Evolutionary conservation across 345 rosid species (phyloP).

Genomic region (Pistacia atlantica): DNA sequence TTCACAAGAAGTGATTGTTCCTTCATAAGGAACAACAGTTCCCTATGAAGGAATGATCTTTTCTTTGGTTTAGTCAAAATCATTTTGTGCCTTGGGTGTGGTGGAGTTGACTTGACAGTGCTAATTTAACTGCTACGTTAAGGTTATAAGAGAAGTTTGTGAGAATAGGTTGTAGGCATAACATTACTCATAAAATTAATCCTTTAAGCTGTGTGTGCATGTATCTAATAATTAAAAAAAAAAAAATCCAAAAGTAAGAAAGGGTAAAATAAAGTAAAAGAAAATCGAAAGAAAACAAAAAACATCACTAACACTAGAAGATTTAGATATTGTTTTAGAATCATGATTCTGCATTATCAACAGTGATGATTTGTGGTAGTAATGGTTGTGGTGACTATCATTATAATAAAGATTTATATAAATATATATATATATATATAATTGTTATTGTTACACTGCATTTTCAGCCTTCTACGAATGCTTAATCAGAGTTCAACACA

Average conservation of each 20-base stretch:
- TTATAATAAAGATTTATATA: no score
- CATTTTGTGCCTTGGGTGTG: no score
- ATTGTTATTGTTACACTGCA: not conserved
- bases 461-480: not conserved
- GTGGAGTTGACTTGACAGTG: no score
- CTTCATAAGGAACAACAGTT: no score
- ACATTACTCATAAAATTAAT: not conserved
- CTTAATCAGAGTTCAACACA: not conserved
- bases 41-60: no score
- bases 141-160: no score
- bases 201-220: not conserved
- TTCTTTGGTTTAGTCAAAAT: no score
- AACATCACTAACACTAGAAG: constrained; percentile 28
- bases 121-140: no score
- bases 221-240: not conserved
- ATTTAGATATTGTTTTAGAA: constrained; percentile 1
- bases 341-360: constrained; percentile 13
- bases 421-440: not conserved
- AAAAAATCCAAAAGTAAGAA: constrained; percentile 10
- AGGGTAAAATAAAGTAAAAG: constrained; percentile 1
- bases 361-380: constrained; percentile 8
- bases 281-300: constrained; percentile 3
- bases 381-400: constrained; percentile 21
- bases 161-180: no score
- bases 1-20: no score